These are phyloP conservation scores for Plenodomus tracheiphilus DNA, from an alignment of 2,329 filamentous ascomycete genomes.

Conservation along the genomic window DNA sequence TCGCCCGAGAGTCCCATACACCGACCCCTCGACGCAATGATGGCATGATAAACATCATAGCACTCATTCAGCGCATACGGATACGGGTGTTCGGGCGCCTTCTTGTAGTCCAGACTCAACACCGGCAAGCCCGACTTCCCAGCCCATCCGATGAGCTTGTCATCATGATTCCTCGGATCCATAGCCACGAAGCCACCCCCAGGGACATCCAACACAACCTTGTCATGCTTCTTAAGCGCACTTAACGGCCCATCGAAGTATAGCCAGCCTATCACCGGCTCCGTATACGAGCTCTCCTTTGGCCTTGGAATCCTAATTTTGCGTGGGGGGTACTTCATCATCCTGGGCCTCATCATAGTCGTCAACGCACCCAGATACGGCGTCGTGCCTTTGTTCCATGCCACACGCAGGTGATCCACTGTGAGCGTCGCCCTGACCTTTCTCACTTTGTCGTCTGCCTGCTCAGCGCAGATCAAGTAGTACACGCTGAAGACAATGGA, in stretches of 20 bases:
- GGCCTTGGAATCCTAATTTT: slow-evolving; percentile 84
- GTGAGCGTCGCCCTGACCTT: slow-evolving; percentile 86
- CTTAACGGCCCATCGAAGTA: slow-evolving; percentile 90
- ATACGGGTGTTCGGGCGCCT: slow-evolving; percentile 82
- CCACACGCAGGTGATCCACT: slow-evolving; percentile 85
- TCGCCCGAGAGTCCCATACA: slow-evolving; percentile 75
- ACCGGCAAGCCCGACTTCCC: slow-evolving; percentile 86
- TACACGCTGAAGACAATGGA: slow-evolving; percentile 85
- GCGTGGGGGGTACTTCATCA: slow-evolving; percentile 80
- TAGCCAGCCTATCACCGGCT: slow-evolving; percentile 83
- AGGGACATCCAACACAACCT: slow-evolving; percentile 84
- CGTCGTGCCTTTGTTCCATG: slow-evolving; percentile 93
- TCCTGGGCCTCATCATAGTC: slow-evolving; percentile 72
- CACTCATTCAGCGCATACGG: slow-evolving; percentile 86
- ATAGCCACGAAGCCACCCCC: slow-evolving; percentile 97
- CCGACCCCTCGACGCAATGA: slow-evolving; percentile 71
- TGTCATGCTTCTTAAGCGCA: slow-evolving; percentile 73
- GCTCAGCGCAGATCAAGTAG: slow-evolving; percentile 89
- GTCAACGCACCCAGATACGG: slow-evolving; percentile 80
- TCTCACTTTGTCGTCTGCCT: slow-evolving; percentile 93
- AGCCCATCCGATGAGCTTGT: slow-evolving; percentile 92
- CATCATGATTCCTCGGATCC: slow-evolving; percentile 91
- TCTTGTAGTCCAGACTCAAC: slow-evolving; percentile 87
- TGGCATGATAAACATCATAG: slow-evolving; percentile 79
- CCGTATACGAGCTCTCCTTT: slow-evolving; percentile 75